Evolutionary conservation across 257 asterid species (phyloP).

Genomic region (Lantana camara): DNA sequence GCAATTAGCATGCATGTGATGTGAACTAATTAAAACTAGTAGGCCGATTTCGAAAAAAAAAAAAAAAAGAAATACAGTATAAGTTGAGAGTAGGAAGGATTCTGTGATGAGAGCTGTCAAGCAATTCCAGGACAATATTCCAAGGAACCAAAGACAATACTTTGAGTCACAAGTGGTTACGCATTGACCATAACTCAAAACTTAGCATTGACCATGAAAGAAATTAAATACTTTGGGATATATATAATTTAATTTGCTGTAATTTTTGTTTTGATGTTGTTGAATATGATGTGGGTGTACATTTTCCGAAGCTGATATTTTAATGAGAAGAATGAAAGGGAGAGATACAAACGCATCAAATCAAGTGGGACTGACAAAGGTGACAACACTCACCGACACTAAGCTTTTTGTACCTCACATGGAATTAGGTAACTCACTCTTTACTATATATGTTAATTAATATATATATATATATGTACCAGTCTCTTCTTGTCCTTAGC

Average conservation of each 20-base stretch:
- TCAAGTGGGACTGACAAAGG: background rate
- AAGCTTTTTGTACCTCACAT: background rate
- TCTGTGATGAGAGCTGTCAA: background rate
- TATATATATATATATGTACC: too few species aligned
- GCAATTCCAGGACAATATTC: background rate
- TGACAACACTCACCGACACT: too few species aligned
- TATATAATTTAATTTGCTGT: too few species aligned
- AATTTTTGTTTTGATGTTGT: constrained; percentile 23
- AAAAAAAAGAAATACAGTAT: too few species aligned
- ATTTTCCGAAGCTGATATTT: constrained; percentile 1
- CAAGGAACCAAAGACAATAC: background rate
- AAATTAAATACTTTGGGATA: too few species aligned
- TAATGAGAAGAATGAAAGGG: background rate
- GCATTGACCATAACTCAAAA: too few species aligned
- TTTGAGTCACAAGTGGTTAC: background rate
- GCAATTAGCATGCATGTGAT: too few species aligned
- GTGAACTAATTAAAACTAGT: too few species aligned
- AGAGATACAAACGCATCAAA: constrained; percentile 20
- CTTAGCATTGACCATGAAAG: background rate
- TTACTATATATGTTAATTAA: too few species aligned
- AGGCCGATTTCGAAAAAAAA: too few species aligned
- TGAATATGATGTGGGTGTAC: constrained; percentile 26
- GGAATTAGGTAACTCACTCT: constrained; percentile 19
- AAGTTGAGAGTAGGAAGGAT: too few species aligned
- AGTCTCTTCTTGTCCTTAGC: too few species aligned